Evolutionary conservation across 83 land plant species (phyloP).

Genomic region (Diphasiastrum complanatum): DNA sequence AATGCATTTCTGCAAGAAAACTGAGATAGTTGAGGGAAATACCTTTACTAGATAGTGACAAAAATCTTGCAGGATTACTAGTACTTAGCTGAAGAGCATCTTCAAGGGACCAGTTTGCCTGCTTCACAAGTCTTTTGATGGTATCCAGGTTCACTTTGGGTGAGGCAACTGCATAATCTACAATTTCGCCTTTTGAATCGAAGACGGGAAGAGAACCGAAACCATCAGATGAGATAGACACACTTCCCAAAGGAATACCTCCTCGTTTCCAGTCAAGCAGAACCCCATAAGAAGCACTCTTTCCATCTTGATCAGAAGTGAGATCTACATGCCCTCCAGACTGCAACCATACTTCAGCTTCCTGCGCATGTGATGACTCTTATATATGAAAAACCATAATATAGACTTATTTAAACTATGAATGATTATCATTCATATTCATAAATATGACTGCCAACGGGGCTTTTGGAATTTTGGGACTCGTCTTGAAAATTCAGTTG

Average conservation of each 20-base stretch:
- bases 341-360: constrained; percentile 27
- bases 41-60: constrained; percentile 28
- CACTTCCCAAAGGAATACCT: neutral
- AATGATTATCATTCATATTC: too few species aligned
- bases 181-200: constrained; percentile 22
- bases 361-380: too few species aligned
- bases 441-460: too few species aligned
- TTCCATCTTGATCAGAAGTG: constrained; percentile 34
- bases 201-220: constrained; percentile 31
- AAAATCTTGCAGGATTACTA: constrained; percentile 28
- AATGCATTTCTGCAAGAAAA: neutral
- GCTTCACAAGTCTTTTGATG: constrained; percentile 21
- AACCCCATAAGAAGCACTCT: constrained; percentile 8
- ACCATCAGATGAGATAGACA: constrained; percentile 33
- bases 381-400: too few species aligned
- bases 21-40: neutral
- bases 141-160: constrained; percentile 26
- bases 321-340: constrained; percentile 30
- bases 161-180: constrained; percentile 27
- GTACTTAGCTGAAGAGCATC: constrained; percentile 26
- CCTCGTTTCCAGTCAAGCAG: constrained; percentile 26
- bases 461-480: too few species aligned
- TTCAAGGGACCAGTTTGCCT: constrained; percentile 25
- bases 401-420: too few species aligned
- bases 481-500: too few species aligned